Evolutionary conservation across 257 asterid genomes (phyloP).

Genomic region (Solanum rostratum): DNA sequence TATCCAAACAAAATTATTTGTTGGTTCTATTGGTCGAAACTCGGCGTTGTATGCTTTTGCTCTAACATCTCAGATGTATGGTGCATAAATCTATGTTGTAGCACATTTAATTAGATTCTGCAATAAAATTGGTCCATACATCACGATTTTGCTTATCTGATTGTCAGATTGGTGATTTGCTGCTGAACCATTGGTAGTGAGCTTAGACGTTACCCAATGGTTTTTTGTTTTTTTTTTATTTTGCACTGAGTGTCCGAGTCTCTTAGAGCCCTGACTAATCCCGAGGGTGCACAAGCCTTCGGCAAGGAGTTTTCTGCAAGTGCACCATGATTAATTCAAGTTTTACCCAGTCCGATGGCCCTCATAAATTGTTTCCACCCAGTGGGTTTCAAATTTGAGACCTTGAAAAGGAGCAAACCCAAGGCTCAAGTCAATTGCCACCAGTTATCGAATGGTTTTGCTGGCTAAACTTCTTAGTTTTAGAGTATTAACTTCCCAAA

Average conservation of each 20-base stretch:
- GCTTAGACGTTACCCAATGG: not conserved
- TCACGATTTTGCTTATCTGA: not conserved
- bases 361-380: no score
- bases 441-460: not conserved
- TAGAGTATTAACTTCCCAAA: not conserved
- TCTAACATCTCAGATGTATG: not conserved
- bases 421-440: no score
- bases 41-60: not conserved
- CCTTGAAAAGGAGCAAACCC: no score
- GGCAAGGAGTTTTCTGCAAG: no score
- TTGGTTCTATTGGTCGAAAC: not conserved
- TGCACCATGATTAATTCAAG: no score
- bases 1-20: not conserved
- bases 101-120: not conserved
- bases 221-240: no score
- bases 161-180: not conserved
- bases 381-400: no score
- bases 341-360: no score
- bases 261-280: no score
- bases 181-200: not conserved
- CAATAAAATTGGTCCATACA: not conserved
- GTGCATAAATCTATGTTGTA: not conserved
- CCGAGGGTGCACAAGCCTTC: no score
- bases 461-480: not conserved
- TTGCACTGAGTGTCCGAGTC: no score